Conservation (phyloP, 495 filamentous ascomycete species). For the Neurospora sp. region DNA sequence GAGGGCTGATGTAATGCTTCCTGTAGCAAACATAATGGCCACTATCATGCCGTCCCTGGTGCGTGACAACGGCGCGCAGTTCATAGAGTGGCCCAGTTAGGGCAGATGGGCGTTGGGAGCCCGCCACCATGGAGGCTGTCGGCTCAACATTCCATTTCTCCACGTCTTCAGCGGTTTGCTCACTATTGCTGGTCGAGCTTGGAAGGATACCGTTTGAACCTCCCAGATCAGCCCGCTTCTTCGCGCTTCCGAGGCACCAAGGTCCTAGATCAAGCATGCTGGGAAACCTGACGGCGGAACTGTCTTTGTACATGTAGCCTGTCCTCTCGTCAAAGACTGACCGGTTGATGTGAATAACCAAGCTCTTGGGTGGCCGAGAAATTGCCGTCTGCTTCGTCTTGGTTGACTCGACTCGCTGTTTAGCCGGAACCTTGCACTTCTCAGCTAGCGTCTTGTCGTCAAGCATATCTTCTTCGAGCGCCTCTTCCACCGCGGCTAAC, state of each 20-base stretch:
- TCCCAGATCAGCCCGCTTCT: background rate
- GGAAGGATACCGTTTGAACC: background rate
- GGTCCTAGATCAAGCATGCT: slow-evolving; percentile 57
- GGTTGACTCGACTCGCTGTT: slow-evolving; percentile 55
- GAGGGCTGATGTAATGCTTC: slow-evolving; percentile 34
- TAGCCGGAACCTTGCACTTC: slow-evolving; percentile 62
- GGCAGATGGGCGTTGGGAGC: slow-evolving; percentile 25
- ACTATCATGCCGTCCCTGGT: slow-evolving; percentile 85
- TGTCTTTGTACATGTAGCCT: slow-evolving; percentile 71
- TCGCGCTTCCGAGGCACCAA: slow-evolving; percentile 62
- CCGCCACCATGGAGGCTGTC: slow-evolving; percentile 56
- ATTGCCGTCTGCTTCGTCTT: slow-evolving; percentile 87
- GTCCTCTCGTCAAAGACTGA: slow-evolving; percentile 81
- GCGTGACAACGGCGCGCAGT: slow-evolving; percentile 76
- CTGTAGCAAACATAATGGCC: slow-evolving; percentile 93
- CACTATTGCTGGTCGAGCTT: background rate
- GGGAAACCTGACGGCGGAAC: slow-evolving; percentile 67
- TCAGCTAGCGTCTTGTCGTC: slow-evolving; percentile 62
- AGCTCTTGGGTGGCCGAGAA: slow-evolving; percentile 63
- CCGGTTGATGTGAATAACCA: slow-evolving; percentile 83
- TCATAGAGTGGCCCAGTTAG: slow-evolving; percentile 56
- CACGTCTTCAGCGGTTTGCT: slow-evolving; percentile 15
- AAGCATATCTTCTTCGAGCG: slow-evolving; percentile 71
- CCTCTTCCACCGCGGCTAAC: slow-evolving; percentile 52
- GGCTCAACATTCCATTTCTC: slow-evolving; percentile 64